Conservation (phyloP, 768 basidiomycete genomes). For the Mycena indigotica region DNA sequence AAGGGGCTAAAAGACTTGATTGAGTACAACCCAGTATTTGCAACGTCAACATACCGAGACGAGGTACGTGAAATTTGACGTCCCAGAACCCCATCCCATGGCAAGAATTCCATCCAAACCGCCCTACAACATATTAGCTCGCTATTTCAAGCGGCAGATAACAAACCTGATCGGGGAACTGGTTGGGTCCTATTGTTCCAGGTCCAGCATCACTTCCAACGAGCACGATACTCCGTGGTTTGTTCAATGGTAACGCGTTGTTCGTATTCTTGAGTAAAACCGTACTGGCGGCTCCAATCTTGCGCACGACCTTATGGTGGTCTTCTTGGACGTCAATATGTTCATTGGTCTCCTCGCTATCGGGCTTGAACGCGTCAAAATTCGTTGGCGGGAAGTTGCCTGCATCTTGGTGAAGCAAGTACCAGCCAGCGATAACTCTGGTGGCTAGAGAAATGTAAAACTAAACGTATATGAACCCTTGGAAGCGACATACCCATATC, state of each 20-base stretch:
- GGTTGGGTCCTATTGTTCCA: slow-evolving; percentile 67
- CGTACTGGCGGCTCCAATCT: slow-evolving; percentile 73
- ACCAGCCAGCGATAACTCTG: slow-evolving; percentile 75
- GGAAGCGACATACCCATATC: slow-evolving; percentile 64
- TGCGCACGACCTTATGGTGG: slow-evolving; percentile 66
- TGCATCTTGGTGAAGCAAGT: slow-evolving; percentile 65
- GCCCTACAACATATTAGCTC: slow-evolving; percentile 31
- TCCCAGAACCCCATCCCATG: slow-evolving; percentile 94
- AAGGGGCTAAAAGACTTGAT: slow-evolving; percentile 52
- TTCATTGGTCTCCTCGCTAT: slow-evolving; percentile 55
- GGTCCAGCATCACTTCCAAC: slow-evolving; percentile 71
- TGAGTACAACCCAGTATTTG: neutral
- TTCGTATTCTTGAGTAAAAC: slow-evolving; percentile 76
- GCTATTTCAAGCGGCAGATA: neutral
- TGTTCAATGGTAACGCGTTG: slow-evolving; percentile 58
- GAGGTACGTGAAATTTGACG: slow-evolving; percentile 77
- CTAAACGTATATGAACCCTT: neutral
- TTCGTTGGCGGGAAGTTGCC: slow-evolving; percentile 63
- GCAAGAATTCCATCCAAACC: slow-evolving; percentile 74
- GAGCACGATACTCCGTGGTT: slow-evolving; percentile 59
- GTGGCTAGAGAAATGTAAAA: slow-evolving; percentile 49
- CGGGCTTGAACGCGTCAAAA: slow-evolving; percentile 66
- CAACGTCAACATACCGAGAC: slow-evolving; percentile 54
- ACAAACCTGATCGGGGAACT: slow-evolving; percentile 56
- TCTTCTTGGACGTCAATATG: slow-evolving; percentile 71